Evolutionary conservation across 768 basidiomycete genomes (phyloP), one percentile per base, ranked within the genome.

Genomic region (Collybiopsis luxurians): DNA sequence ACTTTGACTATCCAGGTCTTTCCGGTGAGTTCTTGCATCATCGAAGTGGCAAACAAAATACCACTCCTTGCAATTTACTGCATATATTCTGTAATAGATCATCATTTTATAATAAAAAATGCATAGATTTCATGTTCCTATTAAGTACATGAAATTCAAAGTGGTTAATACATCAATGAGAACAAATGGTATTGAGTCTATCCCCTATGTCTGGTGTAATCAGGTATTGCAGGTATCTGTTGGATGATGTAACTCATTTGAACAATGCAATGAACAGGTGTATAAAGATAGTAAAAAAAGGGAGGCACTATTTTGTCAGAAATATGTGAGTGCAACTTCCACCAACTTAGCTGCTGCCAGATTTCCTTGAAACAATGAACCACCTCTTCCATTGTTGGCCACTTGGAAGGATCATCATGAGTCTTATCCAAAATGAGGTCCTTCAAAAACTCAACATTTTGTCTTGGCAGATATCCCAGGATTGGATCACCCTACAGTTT

Each of bases 31-130:
- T 84, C 81, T 46, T 82, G 75, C 17, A 79, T 73, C 4, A 73
- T 66, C 12, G 76, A 69, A 28, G 85, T 67, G 1, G 74, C 74
- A 57, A 80, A 82, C 4, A 84, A 79, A 66, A 87, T 80, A 2
- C 86, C 86, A 38, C 78, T 79, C 2, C 86, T 85, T 4, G n/a
- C n/a, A n/a, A n/a, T n/a, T n/a, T n/a, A n/a, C n/a, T n/a, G n/a
- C n/a, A n/a, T n/a, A n/a, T n/a, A n/a, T n/a, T n/a, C n/a, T n/a
- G n/a, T n/a, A n/a, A n/a, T n/a, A n/a, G n/a, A n/a, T n/a, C n/a
- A n/a, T n/a, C n/a, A n/a, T n/a, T n/a, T n/a, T n/a, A n/a, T n/a
- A n/a, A n/a, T n/a, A n/a, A n/a, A n/a, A n/a, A n/a, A n/a, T n/a
- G n/a, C n/a, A n/a, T n/a, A n/a, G n/a, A n/a, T n/a, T n/a, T n/a